Base-by-base conservation (phyloP, 306 rosid species). In the Sicyos baderoa region DNA sequence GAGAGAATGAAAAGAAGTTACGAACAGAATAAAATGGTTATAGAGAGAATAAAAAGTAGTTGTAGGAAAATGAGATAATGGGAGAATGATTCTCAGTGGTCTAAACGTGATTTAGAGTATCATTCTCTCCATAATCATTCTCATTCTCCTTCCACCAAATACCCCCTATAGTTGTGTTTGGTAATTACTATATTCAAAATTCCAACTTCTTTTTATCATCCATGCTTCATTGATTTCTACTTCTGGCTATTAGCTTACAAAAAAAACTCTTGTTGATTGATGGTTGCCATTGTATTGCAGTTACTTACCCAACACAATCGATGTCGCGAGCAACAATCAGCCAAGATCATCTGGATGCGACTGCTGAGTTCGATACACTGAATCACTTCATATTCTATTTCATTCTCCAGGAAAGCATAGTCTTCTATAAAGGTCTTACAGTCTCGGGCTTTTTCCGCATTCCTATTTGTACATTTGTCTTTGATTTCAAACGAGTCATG, bases 251-350 rank as follows among this genome's bases (percentile, higher is more conserved):
- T 22, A 14, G 25, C 37, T 25, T 47, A 0, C 19, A 3, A 7
- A 10, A 21, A 67, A 66, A 47, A 7, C 37, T 21, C n/a, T 45
- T 45, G 19, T 22, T 25, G 56, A 21, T 22, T 49, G 44, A 25
- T 27, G 57, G 57, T 49, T 67, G 25, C 45, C n/a, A 54, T 78
- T 77, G 80, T 74, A 27, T 16, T 67, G 83, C 74, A 93, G 99
- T 82, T 93, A 93, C 85, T 80, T 93, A 84, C 99, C 99, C 18
- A 97, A 93, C 79, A 90, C 97, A 51, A 93, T 93, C 70, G 99
- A 93, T 75, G 99, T 93, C 37, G 94, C 82, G 59, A 85, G 79
- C 88, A 82, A 77, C 85, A 88, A 70, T 79, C 99, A 85, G 82
- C 86, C 83, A 49, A 85, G 97, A 83, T 84, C 95, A 72, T 66